Evolutionary conservation across 495 filamentous ascomycete species (phyloP).

Genomic region (Daldinia childiae): DNA sequence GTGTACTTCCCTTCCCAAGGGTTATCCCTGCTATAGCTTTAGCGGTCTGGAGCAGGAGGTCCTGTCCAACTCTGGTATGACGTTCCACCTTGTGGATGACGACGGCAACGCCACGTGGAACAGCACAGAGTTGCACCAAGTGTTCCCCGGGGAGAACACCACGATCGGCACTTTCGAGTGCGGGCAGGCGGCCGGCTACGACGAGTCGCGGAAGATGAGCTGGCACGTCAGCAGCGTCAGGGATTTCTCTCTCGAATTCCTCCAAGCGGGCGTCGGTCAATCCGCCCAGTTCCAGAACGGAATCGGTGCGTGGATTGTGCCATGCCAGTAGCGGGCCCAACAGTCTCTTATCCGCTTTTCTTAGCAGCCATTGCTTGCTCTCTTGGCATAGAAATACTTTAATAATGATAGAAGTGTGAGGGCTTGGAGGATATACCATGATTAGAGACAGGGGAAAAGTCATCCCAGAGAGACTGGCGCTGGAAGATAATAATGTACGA

Average conservation of each 20-base stretch:
- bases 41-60: slow-evolving; percentile 45
- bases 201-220: slow-evolving; percentile 32
- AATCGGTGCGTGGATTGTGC: slow-evolving; percentile 44
- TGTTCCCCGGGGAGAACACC: slow-evolving; percentile 36
- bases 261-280: slow-evolving; percentile 42
- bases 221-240: slow-evolving; percentile 43
- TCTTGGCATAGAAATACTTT: slow-evolving; percentile 7
- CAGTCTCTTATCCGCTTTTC: not conserved
- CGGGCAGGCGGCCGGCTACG: slow-evolving; percentile 13
- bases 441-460: not conserved
- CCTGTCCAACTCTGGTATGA: slow-evolving; percentile 42
- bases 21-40: slow-evolving; percentile 44
- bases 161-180: slow-evolving; percentile 44
- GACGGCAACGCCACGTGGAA: slow-evolving; percentile 38
- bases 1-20: slow-evolving; percentile 40
- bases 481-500: not conserved
- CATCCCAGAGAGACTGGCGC: not conserved
- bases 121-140: slow-evolving; percentile 38
- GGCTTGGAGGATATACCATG: slow-evolving; percentile 1
- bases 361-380: not conserved
- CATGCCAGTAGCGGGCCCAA: slow-evolving; percentile 28
- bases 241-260: slow-evolving; percentile 39
- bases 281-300: slow-evolving; percentile 40
- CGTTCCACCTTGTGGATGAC: slow-evolving; percentile 38
- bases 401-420: not conserved